A percentile compares a stretch with the other conserved stretches of the same genome.
These are phyloP conservation scores for Gossypium schwendimanii DNA, from an alignment of 441 rosid species.

Conservation along the genomic window DNA sequence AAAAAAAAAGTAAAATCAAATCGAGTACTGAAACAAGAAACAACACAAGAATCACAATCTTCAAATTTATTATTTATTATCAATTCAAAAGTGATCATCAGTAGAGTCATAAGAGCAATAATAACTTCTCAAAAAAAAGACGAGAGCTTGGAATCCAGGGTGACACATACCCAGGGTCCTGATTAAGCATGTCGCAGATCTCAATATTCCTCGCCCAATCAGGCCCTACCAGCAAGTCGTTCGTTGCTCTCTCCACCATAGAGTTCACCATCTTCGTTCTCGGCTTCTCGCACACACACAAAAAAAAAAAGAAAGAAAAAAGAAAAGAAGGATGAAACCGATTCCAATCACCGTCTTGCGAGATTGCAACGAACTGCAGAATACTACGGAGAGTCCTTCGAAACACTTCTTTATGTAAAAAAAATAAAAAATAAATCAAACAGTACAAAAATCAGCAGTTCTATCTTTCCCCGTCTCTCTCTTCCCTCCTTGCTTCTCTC, in stretches of 20 bases:
- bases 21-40: neutral
- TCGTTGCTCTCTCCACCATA: constrained; percentile 96
- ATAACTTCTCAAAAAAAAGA: neutral
- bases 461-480: constrained; percentile 21
- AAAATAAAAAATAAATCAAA: constrained; percentile 11
- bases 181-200: constrained; percentile 97
- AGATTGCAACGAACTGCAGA: constrained; percentile 11
- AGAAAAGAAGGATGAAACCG: constrained; percentile 15
- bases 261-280: constrained; percentile 79
- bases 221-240: constrained; percentile 96
- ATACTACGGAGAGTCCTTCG: constrained; percentile 20
- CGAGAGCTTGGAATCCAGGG: constrained; percentile 7
- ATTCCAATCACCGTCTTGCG: constrained; percentile 25
- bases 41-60: neutral
- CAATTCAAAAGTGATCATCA: neutral
- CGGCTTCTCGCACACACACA: neutral
- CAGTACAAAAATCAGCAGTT: constrained; percentile 12
- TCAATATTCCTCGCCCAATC: constrained; percentile 99
- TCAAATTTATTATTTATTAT: neutral
- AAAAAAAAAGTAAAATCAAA: neutral
- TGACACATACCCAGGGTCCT: constrained; percentile 70
- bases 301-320: constrained; percentile 12
- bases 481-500: constrained; percentile 9
- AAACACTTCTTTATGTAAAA: constrained; percentile 17
- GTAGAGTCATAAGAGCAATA: neutral